These are phyloP conservation scores for Phytophthora sojae DNA, from an alignment of 352 stramenopile species.

Conservation along the genomic window DNA sequence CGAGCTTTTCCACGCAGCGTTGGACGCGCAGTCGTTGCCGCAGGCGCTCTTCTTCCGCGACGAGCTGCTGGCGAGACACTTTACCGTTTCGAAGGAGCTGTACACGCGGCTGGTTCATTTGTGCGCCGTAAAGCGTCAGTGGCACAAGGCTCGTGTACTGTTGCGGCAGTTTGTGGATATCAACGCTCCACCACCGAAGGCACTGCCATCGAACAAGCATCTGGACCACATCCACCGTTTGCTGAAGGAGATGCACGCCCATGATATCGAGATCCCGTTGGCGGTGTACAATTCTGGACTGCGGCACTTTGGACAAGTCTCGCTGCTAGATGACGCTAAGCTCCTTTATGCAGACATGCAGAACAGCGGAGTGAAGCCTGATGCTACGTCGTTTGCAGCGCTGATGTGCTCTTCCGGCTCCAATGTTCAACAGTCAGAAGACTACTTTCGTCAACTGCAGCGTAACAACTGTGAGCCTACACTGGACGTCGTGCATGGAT, in stretches of 20 bases:
- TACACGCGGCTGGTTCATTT: constrained; percentile 62
- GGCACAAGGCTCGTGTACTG: constrained; percentile 61
- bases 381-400: constrained; percentile 66
- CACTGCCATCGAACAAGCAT: constrained; percentile 50
- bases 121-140: constrained; percentile 56
- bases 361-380: constrained; percentile 39
- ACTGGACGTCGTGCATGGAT: constrained; percentile 45
- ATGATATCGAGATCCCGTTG: constrained; percentile 50
- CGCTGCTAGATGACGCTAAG: constrained; percentile 45
- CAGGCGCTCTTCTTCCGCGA: constrained; percentile 72
- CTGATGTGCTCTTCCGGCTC: constrained; percentile 61
- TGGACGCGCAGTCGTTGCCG: constrained; percentile 53
- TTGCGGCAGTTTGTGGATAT: constrained; percentile 58
- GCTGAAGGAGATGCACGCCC: constrained; percentile 54
- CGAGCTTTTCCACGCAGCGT: constrained; percentile 49
- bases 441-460: constrained; percentile 55
- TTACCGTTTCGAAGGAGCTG: constrained; percentile 39
- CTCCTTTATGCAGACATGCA: constrained; percentile 57
- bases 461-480: constrained; percentile 24
- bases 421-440: constrained; percentile 49
- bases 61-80: constrained; percentile 45
- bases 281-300: constrained; percentile 71
- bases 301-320: constrained; percentile 58
- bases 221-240: constrained; percentile 56
- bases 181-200: constrained; percentile 38